Percentiles rank a stretch among this genome's conserved stretches.
Evolutionary conservation across 805 yeast species (phyloP).

Genomic region (Wickerhamiella sorbophila): DNA sequence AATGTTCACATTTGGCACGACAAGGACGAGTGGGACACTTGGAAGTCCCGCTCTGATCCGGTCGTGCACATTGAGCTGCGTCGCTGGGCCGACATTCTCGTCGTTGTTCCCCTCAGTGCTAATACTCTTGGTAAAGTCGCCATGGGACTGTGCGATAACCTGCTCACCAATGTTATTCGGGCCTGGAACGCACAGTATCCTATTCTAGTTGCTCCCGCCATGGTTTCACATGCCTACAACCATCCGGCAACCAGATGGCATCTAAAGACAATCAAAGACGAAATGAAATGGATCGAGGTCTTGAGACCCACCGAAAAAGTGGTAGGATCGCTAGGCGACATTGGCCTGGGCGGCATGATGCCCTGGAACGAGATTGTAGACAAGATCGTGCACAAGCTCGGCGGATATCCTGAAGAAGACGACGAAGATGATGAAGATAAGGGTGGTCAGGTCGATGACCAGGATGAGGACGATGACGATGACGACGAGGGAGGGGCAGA

Average conservation of each 20-base stretch:
- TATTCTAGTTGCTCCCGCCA: conserved; percentile 82
- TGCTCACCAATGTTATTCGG: conserved; percentile 76
- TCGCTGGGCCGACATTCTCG: conserved; percentile 89
- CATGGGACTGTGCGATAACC: conserved; percentile 81
- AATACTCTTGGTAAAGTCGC: conserved; percentile 84
- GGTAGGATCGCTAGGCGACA: conserved; percentile 83
- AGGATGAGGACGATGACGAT: conserved; percentile 30
- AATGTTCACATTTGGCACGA: conserved; percentile 85
- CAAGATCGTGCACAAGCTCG: conserved; percentile 57
- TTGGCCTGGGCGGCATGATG: conserved; percentile 99
- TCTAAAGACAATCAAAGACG: conserved; percentile 59
- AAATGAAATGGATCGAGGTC: conserved; percentile 92
- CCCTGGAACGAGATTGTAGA: conserved; percentile 93
- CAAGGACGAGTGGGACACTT: conserved; percentile 85
- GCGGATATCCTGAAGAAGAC: conserved; percentile 44
- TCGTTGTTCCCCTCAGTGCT: conserved; percentile 91
- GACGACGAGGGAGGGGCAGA: conserved; percentile 35
- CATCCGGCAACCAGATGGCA: conserved; percentile 81
- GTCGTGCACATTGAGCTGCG: conserved; percentile 88
- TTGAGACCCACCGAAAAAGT: conserved; percentile 91
- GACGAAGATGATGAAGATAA: conserved; percentile 34
- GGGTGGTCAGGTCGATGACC: conserved; percentile 20
- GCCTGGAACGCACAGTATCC: conserved; percentile 95
- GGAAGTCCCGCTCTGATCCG: conserved; percentile 74
- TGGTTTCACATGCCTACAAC: conserved; percentile 86